These are phyloP conservation scores for Bruguiera hainesii DNA, from an alignment of 441 rosid genomes.

Conservation along the genomic window DNA sequence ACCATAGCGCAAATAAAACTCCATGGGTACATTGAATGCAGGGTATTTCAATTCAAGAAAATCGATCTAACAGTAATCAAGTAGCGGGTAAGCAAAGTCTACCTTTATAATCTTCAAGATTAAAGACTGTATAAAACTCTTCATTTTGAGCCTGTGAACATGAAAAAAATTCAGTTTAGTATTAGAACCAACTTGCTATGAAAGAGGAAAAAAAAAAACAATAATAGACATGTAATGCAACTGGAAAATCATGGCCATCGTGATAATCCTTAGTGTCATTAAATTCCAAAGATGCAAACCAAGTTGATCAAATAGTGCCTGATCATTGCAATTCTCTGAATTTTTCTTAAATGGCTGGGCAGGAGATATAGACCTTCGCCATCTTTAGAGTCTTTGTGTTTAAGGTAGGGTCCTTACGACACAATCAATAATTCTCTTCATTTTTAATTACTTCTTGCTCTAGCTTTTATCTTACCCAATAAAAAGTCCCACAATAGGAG, in stretches of 20 bases:
- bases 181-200: neutral
- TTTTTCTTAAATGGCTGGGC: neutral
- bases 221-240: neutral
- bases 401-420: neutral
- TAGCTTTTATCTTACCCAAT: neutral
- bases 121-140: conserved; percentile 69
- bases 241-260: too few species aligned
- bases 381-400: neutral
- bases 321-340: neutral
- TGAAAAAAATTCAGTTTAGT: neutral
- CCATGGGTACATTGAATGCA: neutral
- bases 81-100: conserved; percentile 7
- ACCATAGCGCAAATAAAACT: neutral
- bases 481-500: too few species aligned
- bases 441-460: neutral
- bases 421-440: neutral
- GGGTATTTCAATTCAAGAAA: neutral
- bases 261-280: neutral
- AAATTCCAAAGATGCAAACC: conserved; percentile 3
- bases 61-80: neutral
- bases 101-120: conserved; percentile 97
- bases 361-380: neutral
- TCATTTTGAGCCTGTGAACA: conserved; percentile 80
- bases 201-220: neutral
- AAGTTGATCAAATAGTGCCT: neutral